Evolutionary conservation across 441 rosid genomes (phyloP).

Genomic region (Pelargonium cotyledonis): DNA sequence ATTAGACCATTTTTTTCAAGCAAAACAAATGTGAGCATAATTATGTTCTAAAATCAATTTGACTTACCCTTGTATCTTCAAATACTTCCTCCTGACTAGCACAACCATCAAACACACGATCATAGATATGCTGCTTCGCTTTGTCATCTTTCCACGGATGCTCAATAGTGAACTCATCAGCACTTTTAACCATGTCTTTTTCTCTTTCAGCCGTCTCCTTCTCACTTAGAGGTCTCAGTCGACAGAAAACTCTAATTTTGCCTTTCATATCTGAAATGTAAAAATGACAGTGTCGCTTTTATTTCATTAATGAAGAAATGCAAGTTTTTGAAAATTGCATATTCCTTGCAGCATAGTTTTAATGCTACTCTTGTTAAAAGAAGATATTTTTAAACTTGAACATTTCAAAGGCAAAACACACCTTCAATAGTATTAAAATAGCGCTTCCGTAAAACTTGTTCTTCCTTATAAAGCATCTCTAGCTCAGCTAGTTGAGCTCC

Average conservation of each 20-base stretch:
- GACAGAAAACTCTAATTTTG: slow-evolving; percentile 87
- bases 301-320: not conserved
- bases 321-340: not conserved
- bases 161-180: slow-evolving; percentile 83
- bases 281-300: slow-evolving; percentile 13
- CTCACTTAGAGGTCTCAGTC: slow-evolving; percentile 73
- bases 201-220: slow-evolving; percentile 63
- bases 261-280: slow-evolving; percentile 82
- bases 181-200: slow-evolving; percentile 34
- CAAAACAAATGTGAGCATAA: no score
- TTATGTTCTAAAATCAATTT: not conserved
- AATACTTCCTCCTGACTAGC: not conserved
- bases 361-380: not conserved
- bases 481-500: slow-evolving; percentile 85
- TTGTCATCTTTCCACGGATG: slow-evolving; percentile 94
- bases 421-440: slow-evolving; percentile 95
- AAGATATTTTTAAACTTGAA: no score
- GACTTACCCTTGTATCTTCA: not conserved
- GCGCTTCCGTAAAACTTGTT: slow-evolving; percentile 75
- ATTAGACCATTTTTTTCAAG: not conserved
- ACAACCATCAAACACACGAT: not conserved
- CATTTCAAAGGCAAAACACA: slow-evolving; percentile 17
- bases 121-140: slow-evolving; percentile 37
- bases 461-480: slow-evolving; percentile 82
- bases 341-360: not conserved